phyloP scores from a whole-genome alignment of 768 basidiomycete genomes.

The Mycena maculata region DNA sequence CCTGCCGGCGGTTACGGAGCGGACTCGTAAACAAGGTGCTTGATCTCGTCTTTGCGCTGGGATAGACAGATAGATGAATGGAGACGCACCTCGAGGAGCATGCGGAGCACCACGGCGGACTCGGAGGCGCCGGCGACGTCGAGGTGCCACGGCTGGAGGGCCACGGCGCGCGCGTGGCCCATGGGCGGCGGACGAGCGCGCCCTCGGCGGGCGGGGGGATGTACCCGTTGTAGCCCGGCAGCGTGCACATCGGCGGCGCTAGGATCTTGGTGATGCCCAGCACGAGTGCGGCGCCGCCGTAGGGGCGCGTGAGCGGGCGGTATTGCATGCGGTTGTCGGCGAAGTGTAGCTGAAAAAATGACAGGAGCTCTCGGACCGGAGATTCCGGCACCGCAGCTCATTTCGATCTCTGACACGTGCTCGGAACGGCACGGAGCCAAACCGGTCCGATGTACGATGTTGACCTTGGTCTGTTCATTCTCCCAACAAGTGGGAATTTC shows the following conservation, averaged over 20 bases:
- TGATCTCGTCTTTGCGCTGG: constrained; percentile 29
- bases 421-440: too few relatives aligned
- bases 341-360: too few relatives aligned
- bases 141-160: constrained; percentile 20
- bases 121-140: not conserved
- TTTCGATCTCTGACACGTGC: too few relatives aligned
- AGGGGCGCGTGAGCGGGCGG: constrained; percentile 13
- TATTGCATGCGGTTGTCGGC: constrained; percentile 17
- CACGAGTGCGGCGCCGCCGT: constrained; percentile 39
- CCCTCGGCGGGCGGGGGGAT: constrained; percentile 24
- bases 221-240: constrained; percentile 29
- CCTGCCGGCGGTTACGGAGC: constrained; percentile 36
- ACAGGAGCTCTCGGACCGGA: too few relatives aligned
- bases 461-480: too few relatives aligned
- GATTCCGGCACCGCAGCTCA: too few relatives aligned
- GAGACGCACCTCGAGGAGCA: constrained; percentile 25
- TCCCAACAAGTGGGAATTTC: too few relatives aligned
- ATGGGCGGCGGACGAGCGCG: constrained; percentile 24
- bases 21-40: constrained; percentile 30
- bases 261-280: constrained; percentile 41
- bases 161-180: constrained; percentile 11
- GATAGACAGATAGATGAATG: too few relatives aligned
- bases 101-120: constrained; percentile 19
- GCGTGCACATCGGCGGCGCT: constrained; percentile 17
- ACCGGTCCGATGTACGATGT: too few relatives aligned